These are phyloP conservation scores for Amylostereum chailletii DNA, from an alignment of 1,284 basidiomycete species.

Conservation along the genomic window DNA sequence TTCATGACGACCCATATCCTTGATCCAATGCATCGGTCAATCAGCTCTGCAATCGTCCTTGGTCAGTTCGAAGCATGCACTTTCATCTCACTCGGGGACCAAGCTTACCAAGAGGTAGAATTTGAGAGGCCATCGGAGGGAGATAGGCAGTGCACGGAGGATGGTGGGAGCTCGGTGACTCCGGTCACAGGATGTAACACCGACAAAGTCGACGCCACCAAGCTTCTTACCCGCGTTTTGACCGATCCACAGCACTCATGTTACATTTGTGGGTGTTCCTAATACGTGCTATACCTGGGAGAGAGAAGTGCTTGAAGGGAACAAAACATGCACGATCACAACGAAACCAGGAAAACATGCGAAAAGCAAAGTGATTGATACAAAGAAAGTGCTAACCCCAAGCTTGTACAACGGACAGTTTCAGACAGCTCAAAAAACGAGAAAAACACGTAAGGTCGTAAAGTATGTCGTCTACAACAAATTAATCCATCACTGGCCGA, in stretches of 20 bases:
- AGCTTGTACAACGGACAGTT: no score
- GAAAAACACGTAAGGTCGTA: no score
- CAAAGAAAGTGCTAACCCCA: background rate
- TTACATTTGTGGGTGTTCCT: no score
- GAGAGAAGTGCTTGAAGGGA: background rate
- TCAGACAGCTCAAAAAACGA: no score
- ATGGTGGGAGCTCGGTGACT: no score
- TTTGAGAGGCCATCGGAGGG: conserved; percentile 50
- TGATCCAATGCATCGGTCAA: conserved; percentile 92
- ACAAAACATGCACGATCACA: background rate
- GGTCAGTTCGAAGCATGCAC: background rate
- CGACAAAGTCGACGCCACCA: no score
- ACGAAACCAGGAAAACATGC: background rate
- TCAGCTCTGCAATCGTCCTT: conserved; percentile 54
- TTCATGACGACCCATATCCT: conserved; percentile 97
- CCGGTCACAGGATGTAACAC: no score
- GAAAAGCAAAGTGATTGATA: conserved; percentile 3
- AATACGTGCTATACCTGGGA: no score
- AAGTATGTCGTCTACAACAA: background rate
- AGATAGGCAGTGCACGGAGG: no score
- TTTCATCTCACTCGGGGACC: background rate
- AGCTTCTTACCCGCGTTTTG: no score
- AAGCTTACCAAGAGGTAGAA: conserved; percentile 42
- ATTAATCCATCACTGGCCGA: conserved; percentile 43
- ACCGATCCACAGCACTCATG: no score